phyloP scores from a whole-genome alignment of 345 rosid genomes.

The Turnera subulata region DNA sequence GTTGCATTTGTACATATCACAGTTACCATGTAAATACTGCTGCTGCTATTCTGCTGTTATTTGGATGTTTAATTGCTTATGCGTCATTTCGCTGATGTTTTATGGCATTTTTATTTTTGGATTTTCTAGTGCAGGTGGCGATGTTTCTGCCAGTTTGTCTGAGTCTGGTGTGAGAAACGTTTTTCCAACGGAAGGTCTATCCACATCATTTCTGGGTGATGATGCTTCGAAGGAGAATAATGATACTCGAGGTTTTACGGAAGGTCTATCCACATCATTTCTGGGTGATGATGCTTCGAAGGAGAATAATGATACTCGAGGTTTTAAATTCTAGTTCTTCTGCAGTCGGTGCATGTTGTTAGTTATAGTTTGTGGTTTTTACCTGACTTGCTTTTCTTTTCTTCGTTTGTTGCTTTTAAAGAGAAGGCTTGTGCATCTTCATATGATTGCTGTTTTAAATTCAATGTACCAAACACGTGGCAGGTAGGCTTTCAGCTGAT shows the following conservation, averaged over 20 bases:
- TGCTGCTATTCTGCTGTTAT: conserved; percentile 3
- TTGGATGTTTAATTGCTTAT: neutral
- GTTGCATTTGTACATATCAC: conserved; percentile 80
- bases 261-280: conserved; percentile 14
- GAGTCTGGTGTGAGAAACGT: conserved; percentile 29
- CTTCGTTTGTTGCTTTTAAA: neutral
- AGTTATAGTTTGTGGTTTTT: no score
- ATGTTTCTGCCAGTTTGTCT: conserved; percentile 43
- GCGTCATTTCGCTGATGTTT: neutral
- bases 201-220: conserved; percentile 5
- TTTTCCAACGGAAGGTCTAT: conserved; percentile 22
- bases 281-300: conserved; percentile 11
- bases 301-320: conserved; percentile 14
- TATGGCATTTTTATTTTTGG: conserved; percentile 3
- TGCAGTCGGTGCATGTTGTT: no score
- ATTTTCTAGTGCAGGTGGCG: conserved; percentile 52
- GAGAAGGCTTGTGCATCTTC: neutral
- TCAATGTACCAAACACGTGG: no score
- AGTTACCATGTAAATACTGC: conserved; percentile 73
- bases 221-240: conserved; percentile 16
- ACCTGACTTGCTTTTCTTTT: neutral
- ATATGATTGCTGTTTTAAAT: neutral
- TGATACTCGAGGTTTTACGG: conserved; percentile 25
- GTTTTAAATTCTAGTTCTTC: neutral
- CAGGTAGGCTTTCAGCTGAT: conserved; percentile 35